A percentile compares a stretch with the other conserved stretches of the same genome.
Evolutionary conservation across 2,329 filamentous ascomycete species (phyloP).

Genomic region (Aspergillus fumigatus): DNA sequence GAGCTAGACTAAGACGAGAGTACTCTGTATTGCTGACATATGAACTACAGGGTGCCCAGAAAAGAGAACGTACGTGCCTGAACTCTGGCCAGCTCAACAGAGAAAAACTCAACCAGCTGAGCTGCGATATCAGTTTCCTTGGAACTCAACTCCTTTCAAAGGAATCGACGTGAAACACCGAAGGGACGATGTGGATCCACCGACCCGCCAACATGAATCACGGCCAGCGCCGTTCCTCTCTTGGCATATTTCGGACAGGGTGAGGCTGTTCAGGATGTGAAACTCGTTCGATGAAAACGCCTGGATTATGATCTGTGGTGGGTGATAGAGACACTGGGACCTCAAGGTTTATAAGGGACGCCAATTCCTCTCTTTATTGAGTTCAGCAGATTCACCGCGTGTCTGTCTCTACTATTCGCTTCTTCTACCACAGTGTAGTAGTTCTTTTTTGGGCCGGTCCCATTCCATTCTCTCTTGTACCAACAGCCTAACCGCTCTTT

Average conservation of each 20-base stretch:
- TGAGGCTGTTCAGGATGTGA: background rate
- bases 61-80: background rate
- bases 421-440: background rate
- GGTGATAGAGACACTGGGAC: background rate
- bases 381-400: background rate
- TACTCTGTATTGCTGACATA: background rate
- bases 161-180: background rate
- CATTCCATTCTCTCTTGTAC: background rate
- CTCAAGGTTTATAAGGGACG: background rate
- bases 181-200: background rate
- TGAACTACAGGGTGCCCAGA: background rate
- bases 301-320: background rate
- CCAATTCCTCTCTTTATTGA: background rate
- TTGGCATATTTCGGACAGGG: background rate
- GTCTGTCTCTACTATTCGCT: background rate
- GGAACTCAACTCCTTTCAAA: background rate
- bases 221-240: background rate
- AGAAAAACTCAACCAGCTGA: background rate
- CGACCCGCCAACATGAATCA: background rate
- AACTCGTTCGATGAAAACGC: background rate
- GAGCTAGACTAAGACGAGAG: background rate
- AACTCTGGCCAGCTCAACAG: background rate
- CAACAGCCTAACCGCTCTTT: background rate
- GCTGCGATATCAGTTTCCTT: background rate
- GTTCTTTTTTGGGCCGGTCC: background rate